Percentiles rank a stretch among this genome's conserved stretches.
Evolutionary conservation across 2,329 filamentous ascomycete genomes (phyloP).

Genomic region (Botrytis porri): DNA sequence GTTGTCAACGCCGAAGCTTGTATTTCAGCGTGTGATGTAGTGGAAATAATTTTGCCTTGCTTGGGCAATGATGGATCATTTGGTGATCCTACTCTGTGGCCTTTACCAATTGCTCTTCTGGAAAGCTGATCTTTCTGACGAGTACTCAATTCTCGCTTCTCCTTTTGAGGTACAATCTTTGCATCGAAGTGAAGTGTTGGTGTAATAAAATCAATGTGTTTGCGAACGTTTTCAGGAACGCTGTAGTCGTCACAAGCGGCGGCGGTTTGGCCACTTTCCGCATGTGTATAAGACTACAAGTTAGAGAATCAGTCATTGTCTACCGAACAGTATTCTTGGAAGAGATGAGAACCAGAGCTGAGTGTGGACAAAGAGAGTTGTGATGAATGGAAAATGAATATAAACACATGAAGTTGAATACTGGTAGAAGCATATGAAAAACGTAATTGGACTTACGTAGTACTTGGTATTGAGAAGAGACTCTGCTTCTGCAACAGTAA

Average conservation of each 20-base stretch:
- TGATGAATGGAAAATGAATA: background rate
- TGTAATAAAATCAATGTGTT: slow-evolving; percentile 24
- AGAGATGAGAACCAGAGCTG: background rate
- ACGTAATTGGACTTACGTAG: slow-evolving; percentile 21
- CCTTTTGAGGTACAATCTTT: slow-evolving; percentile 13
- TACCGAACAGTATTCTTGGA: background rate
- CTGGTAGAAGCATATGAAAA: background rate
- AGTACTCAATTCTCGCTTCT: slow-evolving; percentile 14
- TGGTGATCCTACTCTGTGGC: slow-evolving; percentile 42
- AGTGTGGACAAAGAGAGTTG: background rate
- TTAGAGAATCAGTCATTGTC: background rate
- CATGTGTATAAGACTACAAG: slow-evolving; percentile 22
- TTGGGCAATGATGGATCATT: slow-evolving; percentile 38
- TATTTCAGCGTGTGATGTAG: background rate
- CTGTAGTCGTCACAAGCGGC: slow-evolving; percentile 24
- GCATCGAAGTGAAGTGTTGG: slow-evolving; percentile 24
- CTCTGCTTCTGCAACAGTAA: slow-evolving; percentile 45
- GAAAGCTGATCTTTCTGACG: slow-evolving; percentile 1
- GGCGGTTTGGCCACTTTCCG: slow-evolving; percentile 26
- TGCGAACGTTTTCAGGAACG: slow-evolving; percentile 16
- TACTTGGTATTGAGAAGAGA: slow-evolving; percentile 52
- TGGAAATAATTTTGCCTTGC: slow-evolving; percentile 24
- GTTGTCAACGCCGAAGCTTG: slow-evolving; percentile 24
- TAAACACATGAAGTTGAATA: background rate
- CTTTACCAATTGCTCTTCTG: slow-evolving; percentile 39